Evolutionary conservation across 2,329 filamentous ascomycete species (phyloP).

Genomic region (Penicillium polonicum): DNA sequence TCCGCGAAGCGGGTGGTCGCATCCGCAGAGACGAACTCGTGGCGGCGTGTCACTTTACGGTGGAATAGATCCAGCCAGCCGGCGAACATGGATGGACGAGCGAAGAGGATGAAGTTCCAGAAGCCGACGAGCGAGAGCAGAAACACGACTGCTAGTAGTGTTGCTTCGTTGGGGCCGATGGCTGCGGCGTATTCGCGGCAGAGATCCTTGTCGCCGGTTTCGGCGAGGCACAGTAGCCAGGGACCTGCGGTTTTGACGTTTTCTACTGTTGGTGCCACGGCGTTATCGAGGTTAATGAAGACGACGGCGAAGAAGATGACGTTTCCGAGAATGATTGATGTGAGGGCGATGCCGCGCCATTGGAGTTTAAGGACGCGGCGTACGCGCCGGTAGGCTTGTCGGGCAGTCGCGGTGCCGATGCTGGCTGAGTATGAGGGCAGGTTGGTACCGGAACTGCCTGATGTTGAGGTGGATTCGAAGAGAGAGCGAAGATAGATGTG

Average conservation of each 20-base stretch:
- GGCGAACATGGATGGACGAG: constrained; percentile 77
- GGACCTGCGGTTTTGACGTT: constrained; percentile 56
- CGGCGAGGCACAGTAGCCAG: constrained; percentile 73
- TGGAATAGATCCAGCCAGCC: constrained; percentile 72
- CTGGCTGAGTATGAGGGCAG: constrained; percentile 75
- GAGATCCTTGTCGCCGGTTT: constrained; percentile 59
- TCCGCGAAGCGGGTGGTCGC: constrained; percentile 65
- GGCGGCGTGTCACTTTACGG: constrained; percentile 44
- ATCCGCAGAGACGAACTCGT: constrained; percentile 88
- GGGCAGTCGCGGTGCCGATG: constrained; percentile 74
- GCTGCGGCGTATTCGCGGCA: constrained; percentile 63
- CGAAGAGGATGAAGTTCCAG: constrained; percentile 78
- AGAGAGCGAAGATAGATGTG: constrained; percentile 89
- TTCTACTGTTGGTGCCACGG: constrained; percentile 58
- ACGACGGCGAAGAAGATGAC: constrained; percentile 92
- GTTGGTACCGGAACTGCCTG: constrained; percentile 52
- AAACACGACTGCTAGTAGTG: constrained; percentile 76
- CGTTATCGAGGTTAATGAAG: constrained; percentile 83
- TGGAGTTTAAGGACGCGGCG: constrained; percentile 85
- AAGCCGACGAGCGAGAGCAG: constrained; percentile 83
- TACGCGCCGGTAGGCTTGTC: constrained; percentile 83
- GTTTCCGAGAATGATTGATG: constrained; percentile 84
- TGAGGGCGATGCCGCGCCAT: constrained; percentile 89
- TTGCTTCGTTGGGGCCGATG: constrained; percentile 71
- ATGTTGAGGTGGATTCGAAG: constrained; percentile 63